Evolutionary conservation across 2,329 filamentous ascomycete genomes (phyloP), one percentile per base, ranked within the genome.

Genomic region (Xylaria sp.): DNA sequence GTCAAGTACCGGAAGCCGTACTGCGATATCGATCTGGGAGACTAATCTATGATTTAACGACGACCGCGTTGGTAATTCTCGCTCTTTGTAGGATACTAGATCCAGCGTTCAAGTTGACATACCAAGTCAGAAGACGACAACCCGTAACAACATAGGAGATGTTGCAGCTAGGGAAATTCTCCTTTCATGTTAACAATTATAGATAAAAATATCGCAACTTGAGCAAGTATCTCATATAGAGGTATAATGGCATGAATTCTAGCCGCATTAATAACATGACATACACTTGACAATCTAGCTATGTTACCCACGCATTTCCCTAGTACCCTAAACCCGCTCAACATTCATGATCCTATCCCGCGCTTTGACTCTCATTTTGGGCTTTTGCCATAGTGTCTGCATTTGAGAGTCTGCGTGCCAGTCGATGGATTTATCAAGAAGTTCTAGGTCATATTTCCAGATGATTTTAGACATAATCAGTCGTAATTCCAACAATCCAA

Each of bases 301-400:
- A 50, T 25, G 1, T n/a, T 33, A 5, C 7, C 17, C 4, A 9
- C 10, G 20, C 44, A 13, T 25, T 38, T 25, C 10, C 29, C 31
- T 2, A 22, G 3, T 25, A 5, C 31, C 36, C 20, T 42, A 11
- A 13, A 20, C 36, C 42, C 36, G 13, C 22, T 27, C 59, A 15
- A 13, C 33, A 22, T 54, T 47, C 29, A 51, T 36, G 15, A 47
- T 42, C 25, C 45, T 53, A n/a, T 51, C 50, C n/a, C 47, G 44
- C 4, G 51, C 58, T 61, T 39, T 71, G 15, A 71, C 70, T 47
- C 42, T 58, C 50, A 73, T 61, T 45, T 66, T 55, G 0, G 70
- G 73, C 53, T 73, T 74, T 42, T 65, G 47, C 73, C 73, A 76
- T 25, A 74, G 42, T 17, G 65, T 70, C 33, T 73, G 67, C 72